Evolutionary conservation across 1,284 basidiomycete genomes (phyloP).

Genomic region (Dichomitus squalens): DNA sequence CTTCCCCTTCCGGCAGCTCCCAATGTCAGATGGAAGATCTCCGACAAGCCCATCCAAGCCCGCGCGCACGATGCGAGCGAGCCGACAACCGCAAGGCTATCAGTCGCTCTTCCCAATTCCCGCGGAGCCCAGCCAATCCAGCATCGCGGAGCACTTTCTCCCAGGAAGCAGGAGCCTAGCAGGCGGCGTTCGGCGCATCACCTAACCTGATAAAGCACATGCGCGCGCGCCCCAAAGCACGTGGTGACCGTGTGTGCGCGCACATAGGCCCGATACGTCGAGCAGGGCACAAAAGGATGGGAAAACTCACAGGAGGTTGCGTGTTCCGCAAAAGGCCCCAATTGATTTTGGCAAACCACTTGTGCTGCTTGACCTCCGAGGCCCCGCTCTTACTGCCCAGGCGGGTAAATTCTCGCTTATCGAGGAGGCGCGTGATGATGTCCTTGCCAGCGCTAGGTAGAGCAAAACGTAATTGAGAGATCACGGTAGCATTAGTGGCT

Average conservation of each 20-base stretch:
- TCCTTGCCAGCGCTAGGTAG: constrained; percentile 78
- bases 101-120: constrained; percentile 17
- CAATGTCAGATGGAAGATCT: constrained; percentile 19
- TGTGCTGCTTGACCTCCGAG: constrained; percentile 98
- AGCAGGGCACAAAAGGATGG: constrained; percentile 11
- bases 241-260: constrained; percentile 1
- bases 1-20: constrained; percentile 16
- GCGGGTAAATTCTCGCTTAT: constrained; percentile 91
- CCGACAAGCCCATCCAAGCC: constrained; percentile 19
- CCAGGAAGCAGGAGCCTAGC: constrained; percentile 3
- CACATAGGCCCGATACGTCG: constrained; percentile 4
- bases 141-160: constrained; percentile 12
- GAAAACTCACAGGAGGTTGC: constrained; percentile 81
- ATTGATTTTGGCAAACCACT: constrained; percentile 96
- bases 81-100: constrained; percentile 20
- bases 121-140: constrained; percentile 13
- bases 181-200: constrained; percentile 9
- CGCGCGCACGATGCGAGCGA: constrained; percentile 7
- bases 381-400: constrained; percentile 93
- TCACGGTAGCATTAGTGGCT: constrained; percentile 17
- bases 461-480: constrained; percentile 18
- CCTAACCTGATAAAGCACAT: constrained; percentile 4
- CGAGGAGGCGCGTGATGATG: constrained; percentile 84
- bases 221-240: constrained; percentile 1
- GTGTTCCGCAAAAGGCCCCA: constrained; percentile 96